A percentile compares a stretch with the other conserved stretches of the same genome.
Conservation (phyloP, 768 basidiomycete genomes). For the Mycena haematopus region DNA sequence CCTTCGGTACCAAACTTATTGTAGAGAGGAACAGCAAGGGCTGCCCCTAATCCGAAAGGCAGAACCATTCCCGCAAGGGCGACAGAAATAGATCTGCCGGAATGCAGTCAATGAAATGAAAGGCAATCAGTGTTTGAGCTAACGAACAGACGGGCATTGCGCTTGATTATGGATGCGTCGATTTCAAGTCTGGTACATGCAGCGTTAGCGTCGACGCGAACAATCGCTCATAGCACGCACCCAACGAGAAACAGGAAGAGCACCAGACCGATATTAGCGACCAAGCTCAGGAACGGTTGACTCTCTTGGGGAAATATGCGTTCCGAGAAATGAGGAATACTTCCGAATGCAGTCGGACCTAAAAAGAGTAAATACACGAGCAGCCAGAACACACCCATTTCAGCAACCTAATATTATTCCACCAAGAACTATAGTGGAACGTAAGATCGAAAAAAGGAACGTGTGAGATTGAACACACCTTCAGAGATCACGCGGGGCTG, state of each 20-base stretch:
- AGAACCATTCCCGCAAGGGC: conserved; percentile 84
- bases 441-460: neutral
- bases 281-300: conserved; percentile 79
- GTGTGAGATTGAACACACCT: conserved; percentile 21
- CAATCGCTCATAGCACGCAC: neutral
- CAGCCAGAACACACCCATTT: neutral
- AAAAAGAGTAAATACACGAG: neutral
- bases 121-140: neutral
- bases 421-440: conserved; percentile 60
- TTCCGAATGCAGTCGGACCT: conserved; percentile 66
- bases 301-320: conserved; percentile 83
- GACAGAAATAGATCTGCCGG: conserved; percentile 57
- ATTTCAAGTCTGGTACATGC: conserved; percentile 70
- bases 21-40: conserved; percentile 70
- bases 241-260: conserved; percentile 94
- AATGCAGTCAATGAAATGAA: neutral
- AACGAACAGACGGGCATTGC: conserved; percentile 62
- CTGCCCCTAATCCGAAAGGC: conserved; percentile 88
- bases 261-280: conserved; percentile 87
- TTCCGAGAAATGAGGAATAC: conserved; percentile 87
- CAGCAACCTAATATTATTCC: conserved; percentile 81
- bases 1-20: conserved; percentile 69
- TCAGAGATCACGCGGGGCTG: conserved; percentile 91
- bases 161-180: conserved; percentile 77
- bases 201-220: neutral